These are phyloP conservation scores for Phytophthora fragariaefolia DNA, from an alignment of 352 stramenopile genomes.

Conservation along the genomic window DNA sequence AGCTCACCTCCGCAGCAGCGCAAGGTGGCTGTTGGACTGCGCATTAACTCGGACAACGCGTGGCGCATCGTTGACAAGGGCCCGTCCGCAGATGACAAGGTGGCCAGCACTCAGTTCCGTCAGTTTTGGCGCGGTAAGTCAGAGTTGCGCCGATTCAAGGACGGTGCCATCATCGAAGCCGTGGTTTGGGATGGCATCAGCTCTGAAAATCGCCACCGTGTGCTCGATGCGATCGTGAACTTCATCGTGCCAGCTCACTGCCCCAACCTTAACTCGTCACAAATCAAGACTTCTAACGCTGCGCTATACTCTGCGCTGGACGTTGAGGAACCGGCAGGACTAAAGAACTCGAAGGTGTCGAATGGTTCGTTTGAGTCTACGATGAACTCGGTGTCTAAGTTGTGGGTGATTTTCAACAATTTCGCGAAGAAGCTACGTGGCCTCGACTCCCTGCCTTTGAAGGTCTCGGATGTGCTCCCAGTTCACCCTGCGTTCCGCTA, in stretches of 20 bases:
- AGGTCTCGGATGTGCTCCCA: slow-evolving; percentile 82
- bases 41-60: slow-evolving; percentile 80
- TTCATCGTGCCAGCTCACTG: slow-evolving; percentile 78
- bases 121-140: slow-evolving; percentile 90
- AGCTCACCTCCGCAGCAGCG: slow-evolving; percentile 42
- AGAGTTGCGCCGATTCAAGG: slow-evolving; percentile 91
- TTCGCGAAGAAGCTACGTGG: slow-evolving; percentile 81
- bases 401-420: slow-evolving; percentile 84
- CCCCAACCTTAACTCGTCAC: slow-evolving; percentile 48
- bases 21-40: slow-evolving; percentile 81
- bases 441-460: slow-evolving; percentile 85
- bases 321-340: slow-evolving; percentile 51
- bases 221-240: slow-evolving; percentile 80
- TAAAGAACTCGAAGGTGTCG: slow-evolving; percentile 43
- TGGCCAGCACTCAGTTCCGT: slow-evolving; percentile 74
- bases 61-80: slow-evolving; percentile 91
- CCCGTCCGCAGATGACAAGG: slow-evolving; percentile 84
- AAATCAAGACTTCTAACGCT: slow-evolving; percentile 82
- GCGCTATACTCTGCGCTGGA: slow-evolving; percentile 75
- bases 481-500: slow-evolving; percentile 87
- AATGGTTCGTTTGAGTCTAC: slow-evolving; percentile 72
- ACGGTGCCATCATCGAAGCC: slow-evolving; percentile 89
- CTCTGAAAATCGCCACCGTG: slow-evolving; percentile 68
- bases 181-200: slow-evolving; percentile 89
- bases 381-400: slow-evolving; percentile 77